Evolutionary conservation across 2,329 filamentous ascomycete genomes (phyloP), one percentile per base, ranked within the genome.

Genomic region (Colletotrichum sp.): DNA sequence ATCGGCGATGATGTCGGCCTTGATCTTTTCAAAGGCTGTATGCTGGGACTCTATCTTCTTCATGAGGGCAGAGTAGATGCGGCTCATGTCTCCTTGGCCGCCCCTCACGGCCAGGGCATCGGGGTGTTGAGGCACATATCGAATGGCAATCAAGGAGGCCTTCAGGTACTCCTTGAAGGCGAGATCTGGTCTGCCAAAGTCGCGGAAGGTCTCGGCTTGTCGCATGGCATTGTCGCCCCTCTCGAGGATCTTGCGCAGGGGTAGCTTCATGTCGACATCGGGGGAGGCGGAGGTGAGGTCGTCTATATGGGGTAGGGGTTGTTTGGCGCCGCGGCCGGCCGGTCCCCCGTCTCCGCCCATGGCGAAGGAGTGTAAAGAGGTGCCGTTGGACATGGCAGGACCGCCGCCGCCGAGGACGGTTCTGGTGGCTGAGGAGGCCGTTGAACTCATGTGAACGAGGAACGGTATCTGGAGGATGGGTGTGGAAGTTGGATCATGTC

Each of bases 161-260:
- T 93, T 92, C 74, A 99, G 90, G 81, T 96, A 99, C 77, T 98
- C 95, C 78, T 94, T 91, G 71, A 98, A 93, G 5, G 96, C 96
- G 49, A 92, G 84, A 81, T 97, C 95, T 6, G 93, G 91, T 44
- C 92, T 89, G 30, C 91, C 87, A 84, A 94, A 93, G 76, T 91
- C 90, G 75, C 92, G 88, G 72, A 89, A 87, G 68, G 90, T 90
- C 77, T 92, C 90, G 49, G 95, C 93, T 79, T 91, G 89, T 76
- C 88, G 88, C 75, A 93, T 86, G 63, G 88, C 87, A 26, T 82
- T 81, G 80, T 93, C 89, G 68, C 89, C 91, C 57, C 85, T 82
- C 60, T 89, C 87, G 16, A 93, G 84, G 49, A 93, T 82, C 78
- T 86, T 90, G 72, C 88, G 89, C 76, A 92, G 86, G 18, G 90